These are phyloP conservation scores for Thielaviopsis euricoi DNA, from an alignment of 2,329 filamentous ascomycete species.

Conservation along the genomic window DNA sequence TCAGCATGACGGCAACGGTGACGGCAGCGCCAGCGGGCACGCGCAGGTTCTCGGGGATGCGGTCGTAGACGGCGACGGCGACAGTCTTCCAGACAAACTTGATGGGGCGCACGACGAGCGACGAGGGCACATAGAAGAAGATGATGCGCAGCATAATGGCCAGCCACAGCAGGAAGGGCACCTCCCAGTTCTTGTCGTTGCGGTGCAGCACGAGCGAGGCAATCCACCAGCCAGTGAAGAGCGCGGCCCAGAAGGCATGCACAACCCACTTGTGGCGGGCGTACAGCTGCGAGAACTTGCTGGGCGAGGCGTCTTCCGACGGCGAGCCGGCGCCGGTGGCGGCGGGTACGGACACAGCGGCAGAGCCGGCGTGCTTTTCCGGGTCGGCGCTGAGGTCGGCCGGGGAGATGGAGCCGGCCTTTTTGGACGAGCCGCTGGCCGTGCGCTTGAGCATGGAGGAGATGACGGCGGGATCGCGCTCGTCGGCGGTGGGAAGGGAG, in stretches of 20 bases:
- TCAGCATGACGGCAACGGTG: slow-evolving; percentile 55
- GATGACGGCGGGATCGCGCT: slow-evolving; percentile 19
- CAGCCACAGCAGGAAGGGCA: slow-evolving; percentile 71
- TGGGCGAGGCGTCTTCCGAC: slow-evolving; percentile 4
- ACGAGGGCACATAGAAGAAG: slow-evolving; percentile 55
- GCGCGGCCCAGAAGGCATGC: slow-evolving; percentile 28
- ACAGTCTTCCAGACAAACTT: slow-evolving; percentile 51
- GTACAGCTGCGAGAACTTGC: slow-evolving; percentile 23
- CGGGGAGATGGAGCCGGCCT: neutral
- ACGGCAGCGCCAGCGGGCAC: slow-evolving; percentile 44
- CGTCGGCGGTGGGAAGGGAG: slow-evolving; percentile 18
- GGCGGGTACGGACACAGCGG: slow-evolving; percentile 14
- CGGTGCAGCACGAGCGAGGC: slow-evolving; percentile 57
- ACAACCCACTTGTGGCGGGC: slow-evolving; percentile 27
- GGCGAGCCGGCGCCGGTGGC: no score
- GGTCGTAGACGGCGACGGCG: slow-evolving; percentile 36
- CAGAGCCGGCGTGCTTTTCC: slow-evolving; percentile 20
- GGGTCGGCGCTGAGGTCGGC: slow-evolving; percentile 20
- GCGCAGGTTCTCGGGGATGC: slow-evolving; percentile 41
- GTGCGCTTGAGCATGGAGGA: slow-evolving; percentile 14
- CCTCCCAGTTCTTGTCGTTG: slow-evolving; percentile 60
- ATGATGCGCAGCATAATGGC: slow-evolving; percentile 56
- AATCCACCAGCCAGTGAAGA: slow-evolving; percentile 55
- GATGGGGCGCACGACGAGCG: slow-evolving; percentile 48
- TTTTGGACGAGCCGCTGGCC: slow-evolving; percentile 12